Evolutionary conservation across 2,329 filamentous ascomycete genomes (phyloP).

Genomic region (Calonectria leucothoes): DNA sequence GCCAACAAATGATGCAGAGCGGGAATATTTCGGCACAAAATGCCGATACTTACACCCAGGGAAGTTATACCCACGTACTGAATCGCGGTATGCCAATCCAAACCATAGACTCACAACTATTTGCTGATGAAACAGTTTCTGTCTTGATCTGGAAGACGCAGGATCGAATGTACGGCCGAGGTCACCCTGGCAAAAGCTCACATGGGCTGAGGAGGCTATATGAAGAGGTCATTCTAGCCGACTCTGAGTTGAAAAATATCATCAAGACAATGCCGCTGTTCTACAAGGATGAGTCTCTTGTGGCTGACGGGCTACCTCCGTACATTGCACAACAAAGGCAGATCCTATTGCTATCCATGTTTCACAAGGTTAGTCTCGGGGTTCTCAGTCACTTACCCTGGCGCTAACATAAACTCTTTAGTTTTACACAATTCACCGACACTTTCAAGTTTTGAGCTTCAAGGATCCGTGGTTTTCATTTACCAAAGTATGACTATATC

Average conservation of each 20-base stretch:
- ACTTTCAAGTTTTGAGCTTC: slow-evolving; percentile 22
- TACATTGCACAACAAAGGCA: not conserved
- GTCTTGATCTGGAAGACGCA: slow-evolving; percentile 17
- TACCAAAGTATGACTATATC: not conserved
- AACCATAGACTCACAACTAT: not conserved
- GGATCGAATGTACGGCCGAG: slow-evolving; percentile 11
- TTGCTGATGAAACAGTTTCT: slow-evolving; percentile 4
- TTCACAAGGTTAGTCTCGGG: not conserved
- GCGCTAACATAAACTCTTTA: not conserved
- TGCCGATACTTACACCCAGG: slow-evolving; percentile 1
- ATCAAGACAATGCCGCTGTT: not conserved
- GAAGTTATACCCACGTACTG: not conserved
- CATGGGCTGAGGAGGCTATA: slow-evolving; percentile 2
- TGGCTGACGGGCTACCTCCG: not conserved
- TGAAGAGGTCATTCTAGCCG: slow-evolving; percentile 11
- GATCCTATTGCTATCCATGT: slow-evolving; percentile 3
- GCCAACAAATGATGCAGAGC: not conserved
- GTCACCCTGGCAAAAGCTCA: not conserved
- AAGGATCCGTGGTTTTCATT: slow-evolving; percentile 7
- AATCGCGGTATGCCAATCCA: not conserved
- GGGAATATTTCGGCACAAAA: not conserved
- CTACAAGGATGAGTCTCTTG: not conserved
- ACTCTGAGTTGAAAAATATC: slow-evolving; percentile 3
- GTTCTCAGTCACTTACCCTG: not conserved
- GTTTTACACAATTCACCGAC: slow-evolving; percentile 13